phyloP scores from a whole-genome alignment of 129 eudicot genomes.

The Escallonia rubra region DNA sequence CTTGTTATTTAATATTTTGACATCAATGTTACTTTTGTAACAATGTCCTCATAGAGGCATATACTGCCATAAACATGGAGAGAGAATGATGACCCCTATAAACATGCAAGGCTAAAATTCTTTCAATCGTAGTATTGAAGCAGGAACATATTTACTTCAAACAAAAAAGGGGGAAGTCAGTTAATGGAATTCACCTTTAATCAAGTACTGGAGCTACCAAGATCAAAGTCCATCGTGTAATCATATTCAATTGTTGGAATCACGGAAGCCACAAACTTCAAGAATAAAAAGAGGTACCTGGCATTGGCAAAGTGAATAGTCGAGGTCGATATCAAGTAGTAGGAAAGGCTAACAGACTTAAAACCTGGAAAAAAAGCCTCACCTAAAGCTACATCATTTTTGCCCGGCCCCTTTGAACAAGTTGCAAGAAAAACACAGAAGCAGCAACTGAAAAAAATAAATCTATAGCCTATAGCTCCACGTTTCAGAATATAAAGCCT shows the following conservation, averaged over 20 bases:
- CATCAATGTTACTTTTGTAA: too few relatives aligned
- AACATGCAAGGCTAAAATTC: too few relatives aligned
- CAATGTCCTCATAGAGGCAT: too few relatives aligned
- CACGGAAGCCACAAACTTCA: slow-evolving; percentile 92
- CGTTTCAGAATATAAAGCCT: too few relatives aligned
- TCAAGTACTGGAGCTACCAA: slow-evolving; percentile 79
- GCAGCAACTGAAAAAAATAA: background rate
- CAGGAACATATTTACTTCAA: too few relatives aligned
- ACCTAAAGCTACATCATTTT: background rate
- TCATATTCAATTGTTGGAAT: slow-evolving; percentile 97
- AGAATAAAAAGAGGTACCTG: slow-evolving; percentile 90
- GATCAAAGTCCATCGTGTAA: slow-evolving; percentile 94
- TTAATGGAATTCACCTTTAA: slow-evolving; percentile 11
- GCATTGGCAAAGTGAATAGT: slow-evolving; percentile 32
- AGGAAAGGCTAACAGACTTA: background rate
- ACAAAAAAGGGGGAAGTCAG: background rate
- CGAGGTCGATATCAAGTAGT: background rate
- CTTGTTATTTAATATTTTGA: too few relatives aligned
- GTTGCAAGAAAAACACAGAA: background rate
- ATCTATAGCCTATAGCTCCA: too few relatives aligned
- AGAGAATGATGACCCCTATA: too few relatives aligned
- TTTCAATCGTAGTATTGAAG: too few relatives aligned
- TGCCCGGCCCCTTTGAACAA: background rate
- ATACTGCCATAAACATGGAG: too few relatives aligned
- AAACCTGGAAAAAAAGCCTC: background rate